Conservation (phyloP, 805 yeast genomes). For the Grigorovia humatica region DNA sequence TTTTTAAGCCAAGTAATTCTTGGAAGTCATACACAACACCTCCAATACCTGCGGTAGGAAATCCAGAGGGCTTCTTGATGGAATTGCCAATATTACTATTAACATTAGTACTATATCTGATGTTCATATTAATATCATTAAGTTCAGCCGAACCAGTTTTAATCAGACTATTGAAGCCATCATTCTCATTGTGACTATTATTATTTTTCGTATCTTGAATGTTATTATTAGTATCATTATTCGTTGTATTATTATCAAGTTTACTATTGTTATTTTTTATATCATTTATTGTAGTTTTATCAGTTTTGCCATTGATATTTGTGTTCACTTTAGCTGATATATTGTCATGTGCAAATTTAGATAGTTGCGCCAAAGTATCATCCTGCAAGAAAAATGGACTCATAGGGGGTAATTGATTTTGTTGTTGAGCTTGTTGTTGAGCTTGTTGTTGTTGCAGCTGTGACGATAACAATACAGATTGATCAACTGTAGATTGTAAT, state of each 20-base stretch:
- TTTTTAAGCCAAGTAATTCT: slow-evolving; percentile 19
- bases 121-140: slow-evolving; percentile 14
- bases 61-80: neutral
- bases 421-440: slow-evolving; percentile 3
- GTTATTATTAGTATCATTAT: slow-evolving; percentile 2
- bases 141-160: slow-evolving; percentile 16
- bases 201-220: slow-evolving; percentile 5
- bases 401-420: neutral
- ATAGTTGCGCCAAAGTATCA: slow-evolving; percentile 10
- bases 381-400: slow-evolving; percentile 6
- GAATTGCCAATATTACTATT: neutral
- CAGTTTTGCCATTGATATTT: neutral
- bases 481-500: slow-evolving; percentile 4
- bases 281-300: slow-evolving; percentile 3
- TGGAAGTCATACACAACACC: slow-evolving; percentile 27
- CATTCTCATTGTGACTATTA: neutral
- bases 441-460: slow-evolving; percentile 11
- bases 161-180: slow-evolving; percentile 4
- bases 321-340: slow-evolving; percentile 7
- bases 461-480: slow-evolving; percentile 8
- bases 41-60: slow-evolving; percentile 25
- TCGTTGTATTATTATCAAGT: slow-evolving; percentile 2
- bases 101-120: slow-evolving; percentile 3
- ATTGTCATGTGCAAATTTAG: slow-evolving; percentile 8
- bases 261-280: slow-evolving; percentile 4